These are phyloP conservation scores for Apiospora arundinis DNA, from an alignment of 2,329 filamentous ascomycete genomes.

Conservation along the genomic window DNA sequence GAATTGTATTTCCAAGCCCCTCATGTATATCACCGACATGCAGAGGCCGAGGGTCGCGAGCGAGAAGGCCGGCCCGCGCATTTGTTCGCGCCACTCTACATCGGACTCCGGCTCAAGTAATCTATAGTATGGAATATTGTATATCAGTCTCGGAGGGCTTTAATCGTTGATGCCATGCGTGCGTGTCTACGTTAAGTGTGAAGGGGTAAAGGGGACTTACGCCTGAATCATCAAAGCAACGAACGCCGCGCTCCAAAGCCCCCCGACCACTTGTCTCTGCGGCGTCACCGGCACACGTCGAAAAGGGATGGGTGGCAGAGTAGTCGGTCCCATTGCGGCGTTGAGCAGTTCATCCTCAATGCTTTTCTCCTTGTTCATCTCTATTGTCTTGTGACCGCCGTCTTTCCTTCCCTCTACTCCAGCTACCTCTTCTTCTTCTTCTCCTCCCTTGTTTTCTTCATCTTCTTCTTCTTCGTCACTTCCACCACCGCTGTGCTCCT, in stretches of 20 bases:
- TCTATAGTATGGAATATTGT: neutral
- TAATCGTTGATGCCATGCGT: neutral
- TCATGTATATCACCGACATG: neutral
- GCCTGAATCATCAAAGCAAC: neutral
- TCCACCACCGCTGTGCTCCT: too few relatives aligned
- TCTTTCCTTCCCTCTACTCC: neutral
- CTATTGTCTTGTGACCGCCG: too few relatives aligned
- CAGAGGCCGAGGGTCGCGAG: neutral
- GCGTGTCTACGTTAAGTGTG: neutral
- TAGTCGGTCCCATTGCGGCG: neutral
- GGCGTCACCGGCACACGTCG: neutral
- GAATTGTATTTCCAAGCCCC: neutral
- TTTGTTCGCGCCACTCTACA: neutral
- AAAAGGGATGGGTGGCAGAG: neutral
- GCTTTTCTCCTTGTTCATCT: neutral
- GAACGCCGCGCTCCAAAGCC: neutral
- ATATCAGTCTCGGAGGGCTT: neutral
- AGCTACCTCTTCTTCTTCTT: neutral
- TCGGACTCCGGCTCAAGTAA: neutral
- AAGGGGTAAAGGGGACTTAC: neutral
- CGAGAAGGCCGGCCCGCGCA: neutral
- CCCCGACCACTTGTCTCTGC: neutral
- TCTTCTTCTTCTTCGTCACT: too few relatives aligned
- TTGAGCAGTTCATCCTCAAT: neutral
- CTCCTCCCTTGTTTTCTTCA: too few relatives aligned